Evolutionary conservation across 2,329 filamentous ascomycete species (phyloP), one percentile per base, ranked within the genome.

Genomic region (Beauveria asiatica): DNA sequence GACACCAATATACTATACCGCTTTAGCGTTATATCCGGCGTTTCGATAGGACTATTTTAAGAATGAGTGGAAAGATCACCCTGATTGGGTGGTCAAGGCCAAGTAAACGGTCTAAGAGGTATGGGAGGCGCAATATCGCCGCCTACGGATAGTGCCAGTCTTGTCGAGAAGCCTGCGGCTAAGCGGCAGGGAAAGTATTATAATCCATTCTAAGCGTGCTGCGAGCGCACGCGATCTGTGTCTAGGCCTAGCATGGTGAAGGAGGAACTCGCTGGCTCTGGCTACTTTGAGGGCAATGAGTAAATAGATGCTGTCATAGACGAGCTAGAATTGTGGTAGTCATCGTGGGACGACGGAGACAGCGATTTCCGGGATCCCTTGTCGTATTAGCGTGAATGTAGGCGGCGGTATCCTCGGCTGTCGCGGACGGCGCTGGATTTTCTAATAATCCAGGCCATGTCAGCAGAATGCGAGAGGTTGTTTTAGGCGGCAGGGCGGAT

Each of bases 221-320:
- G 59, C 37, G 45, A 48, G 45, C 55, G 46, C 30, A 59, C 50
- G 27, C 50, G 45, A 27, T 33, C 39, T 13, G 42, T 19, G 13
- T 39, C 33, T 30, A 37, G 45, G 50, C 21, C 16, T 51, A 19
- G 16, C 48, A 44, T 45, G 49, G 50, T 9, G 37, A 27, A 27
- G 9, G 27, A 27, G 7, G 27, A 27, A 7, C 7, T 27, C 8
- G 27, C 23, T 46, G 73, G 62, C 3, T 5, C 41, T 8, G 82
- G 69, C 74, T 82, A 19, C 73, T 82, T 59, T 76, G 75, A 33
- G 6, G 49, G 33, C 13, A 37, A 39, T n/a, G 51, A 41, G n/a
- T n/a, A n/a, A n/a, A n/a, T n/a, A n/a, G n/a, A n/a, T n/a, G n/a
- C n/a, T 41, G 25, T 33, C 19, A n/a, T 9, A 51, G 37, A 54